These are phyloP conservation scores for Phoma sp. DNA, from an alignment of 2,329 filamentous ascomycete genomes.

Conservation along the genomic window DNA sequence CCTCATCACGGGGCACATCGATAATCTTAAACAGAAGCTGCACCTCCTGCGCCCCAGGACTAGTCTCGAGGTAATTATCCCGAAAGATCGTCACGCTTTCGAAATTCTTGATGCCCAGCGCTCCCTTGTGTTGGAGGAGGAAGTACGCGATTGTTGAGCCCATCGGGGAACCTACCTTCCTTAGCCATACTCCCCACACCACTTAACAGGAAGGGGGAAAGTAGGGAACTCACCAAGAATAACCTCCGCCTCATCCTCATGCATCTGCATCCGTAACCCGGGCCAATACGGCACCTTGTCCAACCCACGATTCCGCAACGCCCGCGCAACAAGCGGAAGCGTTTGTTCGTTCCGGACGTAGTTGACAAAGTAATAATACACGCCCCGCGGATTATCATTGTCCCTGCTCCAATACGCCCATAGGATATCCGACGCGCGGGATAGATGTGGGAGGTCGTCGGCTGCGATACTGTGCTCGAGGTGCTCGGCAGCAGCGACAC, in stretches of 20 bases:
- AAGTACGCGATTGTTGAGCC: constrained; percentile 12
- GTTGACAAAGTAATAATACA: constrained; percentile 17
- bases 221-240: constrained; percentile 16
- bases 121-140: constrained; percentile 17
- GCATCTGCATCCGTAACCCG: constrained; percentile 13
- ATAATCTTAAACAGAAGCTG: constrained; percentile 9
- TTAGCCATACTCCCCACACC: too few relatives aligned
- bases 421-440: constrained; percentile 12
- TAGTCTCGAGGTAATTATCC: not conserved
- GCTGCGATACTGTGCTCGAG: not conserved
- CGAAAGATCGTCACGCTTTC: constrained; percentile 10
- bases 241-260: constrained; percentile 9
- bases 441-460: constrained; percentile 10
- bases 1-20: not conserved
- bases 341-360: constrained; percentile 10
- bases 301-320: not conserved
- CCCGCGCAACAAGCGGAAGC: not conserved
- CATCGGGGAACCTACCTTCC: constrained; percentile 9
- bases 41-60: not conserved
- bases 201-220: too few relatives aligned
- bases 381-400: constrained; percentile 6
- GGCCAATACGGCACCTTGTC: constrained; percentile 21
- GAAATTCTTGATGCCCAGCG: constrained; percentile 13
- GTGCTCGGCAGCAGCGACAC: not conserved
- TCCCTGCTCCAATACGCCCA: constrained; percentile 18